phyloP scores from a whole-genome alignment of 306 rosid genomes.

The Cicer judaicum region DNA sequence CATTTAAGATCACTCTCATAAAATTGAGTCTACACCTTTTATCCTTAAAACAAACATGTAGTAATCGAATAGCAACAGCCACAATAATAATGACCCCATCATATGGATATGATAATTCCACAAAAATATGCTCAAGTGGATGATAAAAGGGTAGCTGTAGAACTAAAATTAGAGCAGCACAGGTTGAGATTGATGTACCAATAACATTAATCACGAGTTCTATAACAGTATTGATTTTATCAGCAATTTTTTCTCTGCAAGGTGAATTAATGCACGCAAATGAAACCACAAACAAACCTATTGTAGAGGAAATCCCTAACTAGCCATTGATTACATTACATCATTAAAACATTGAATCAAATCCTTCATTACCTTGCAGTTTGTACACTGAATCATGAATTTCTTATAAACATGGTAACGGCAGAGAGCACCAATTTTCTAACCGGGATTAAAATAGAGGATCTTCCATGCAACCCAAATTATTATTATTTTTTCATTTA shows the following conservation, averaged over 20 bases:
- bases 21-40: conserved; percentile 14
- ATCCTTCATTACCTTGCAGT: conserved; percentile 27
- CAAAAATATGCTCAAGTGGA: conserved; percentile 30
- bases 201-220: conserved; percentile 4
- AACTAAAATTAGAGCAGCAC: not conserved
- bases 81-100: conserved; percentile 11
- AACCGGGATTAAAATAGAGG: not conserved
- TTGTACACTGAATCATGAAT: conserved; percentile 34
- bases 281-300: conserved; percentile 25
- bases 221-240: conserved; percentile 9
- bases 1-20: conserved; percentile 1
- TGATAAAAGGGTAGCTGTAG: conserved; percentile 19
- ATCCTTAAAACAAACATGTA: conserved; percentile 32
- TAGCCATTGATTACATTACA: conserved; percentile 5
- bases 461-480: conserved; percentile 9
- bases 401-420: conserved; percentile 12
- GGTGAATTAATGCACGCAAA: conserved; percentile 36
- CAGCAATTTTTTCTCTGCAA: not conserved
- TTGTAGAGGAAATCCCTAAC: conserved; percentile 5
- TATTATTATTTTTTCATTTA: not conserved
- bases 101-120: conserved; percentile 12
- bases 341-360: conserved; percentile 29
- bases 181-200: not conserved
- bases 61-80: conserved; percentile 11
- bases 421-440: conserved; percentile 26